Evolutionary conservation across 1,284 basidiomycete genomes (phyloP).

Genomic region (Fomitiporia mediterranea): DNA sequence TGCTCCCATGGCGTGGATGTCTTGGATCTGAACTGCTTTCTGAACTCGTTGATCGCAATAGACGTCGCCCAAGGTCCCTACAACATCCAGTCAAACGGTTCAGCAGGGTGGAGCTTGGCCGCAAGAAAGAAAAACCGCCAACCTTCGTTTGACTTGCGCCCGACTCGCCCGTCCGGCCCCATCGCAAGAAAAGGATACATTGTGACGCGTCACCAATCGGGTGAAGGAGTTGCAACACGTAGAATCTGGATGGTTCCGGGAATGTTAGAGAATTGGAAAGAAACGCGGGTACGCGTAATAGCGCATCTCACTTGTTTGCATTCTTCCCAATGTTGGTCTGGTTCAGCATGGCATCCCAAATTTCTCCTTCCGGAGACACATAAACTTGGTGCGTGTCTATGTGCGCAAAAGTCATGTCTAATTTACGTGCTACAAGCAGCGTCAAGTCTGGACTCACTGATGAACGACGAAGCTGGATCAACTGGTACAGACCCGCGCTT

Average conservation of each 20-base stretch:
- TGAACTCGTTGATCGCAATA: conserved; percentile 48
- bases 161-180: conserved; percentile 58
- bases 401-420: neutral
- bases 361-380: conserved; percentile 36
- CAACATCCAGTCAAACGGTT: too few relatives aligned
- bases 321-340: conserved; percentile 59
- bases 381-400: conserved; percentile 59
- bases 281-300: neutral
- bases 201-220: conserved; percentile 37
- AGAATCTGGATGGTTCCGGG: conserved; percentile 40
- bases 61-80: conserved; percentile 35
- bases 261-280: conserved; percentile 4
- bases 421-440: neutral
- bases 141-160: conserved; percentile 51
- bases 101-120: neutral
- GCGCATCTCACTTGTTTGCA: conserved; percentile 53
- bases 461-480: conserved; percentile 44
- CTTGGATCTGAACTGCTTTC: conserved; percentile 58
- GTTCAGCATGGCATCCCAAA: conserved; percentile 69
- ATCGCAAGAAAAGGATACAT: conserved; percentile 48
- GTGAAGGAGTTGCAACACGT: conserved; percentile 59
- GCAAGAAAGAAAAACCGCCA: neutral
- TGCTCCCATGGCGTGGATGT: conserved; percentile 48
- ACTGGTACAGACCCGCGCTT: conserved; percentile 60
- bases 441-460: conserved; percentile 36